Percentiles rank a stretch among this genome's conserved stretches.
These are phyloP conservation scores for Zelopaecilomyces penicillatus DNA, from an alignment of 2,329 filamentous ascomycete genomes.

Conservation along the genomic window DNA sequence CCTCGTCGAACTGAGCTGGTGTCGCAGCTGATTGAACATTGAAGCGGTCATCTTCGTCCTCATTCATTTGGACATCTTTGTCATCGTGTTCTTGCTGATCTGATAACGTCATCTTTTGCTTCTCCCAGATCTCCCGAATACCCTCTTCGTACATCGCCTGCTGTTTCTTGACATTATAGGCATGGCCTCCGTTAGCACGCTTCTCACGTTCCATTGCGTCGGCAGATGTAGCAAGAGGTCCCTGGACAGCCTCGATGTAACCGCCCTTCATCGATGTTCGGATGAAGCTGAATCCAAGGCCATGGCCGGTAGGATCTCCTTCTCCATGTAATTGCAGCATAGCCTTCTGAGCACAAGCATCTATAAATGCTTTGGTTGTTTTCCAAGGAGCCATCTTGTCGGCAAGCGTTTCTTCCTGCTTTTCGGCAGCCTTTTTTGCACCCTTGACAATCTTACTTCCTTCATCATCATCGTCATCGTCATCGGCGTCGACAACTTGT, in stretches of 20 bases:
- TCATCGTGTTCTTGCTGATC: slow-evolving; percentile 62
- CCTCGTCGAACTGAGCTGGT: slow-evolving; percentile 66
- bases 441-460: slow-evolving; percentile 30
- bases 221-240: slow-evolving; percentile 58
- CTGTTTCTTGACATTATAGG: slow-evolving; percentile 94
- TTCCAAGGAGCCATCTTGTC: slow-evolving; percentile 93
- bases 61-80: slow-evolving; percentile 48
- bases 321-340: slow-evolving; percentile 94
- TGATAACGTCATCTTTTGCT: slow-evolving; percentile 70
- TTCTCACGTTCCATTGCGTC: slow-evolving; percentile 83
- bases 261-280: slow-evolving; percentile 98
- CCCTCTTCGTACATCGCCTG: slow-evolving; percentile 86
- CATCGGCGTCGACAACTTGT: slow-evolving; percentile 53
- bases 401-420: slow-evolving; percentile 63
- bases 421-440: slow-evolving; percentile 37
- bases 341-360: slow-evolving; percentile 87
- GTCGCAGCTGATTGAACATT: slow-evolving; percentile 64
- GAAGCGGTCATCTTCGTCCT: slow-evolving; percentile 59
- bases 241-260: slow-evolving; percentile 72
- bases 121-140: slow-evolving; percentile 86
- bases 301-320: slow-evolving; percentile 87
- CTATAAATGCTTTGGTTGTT: slow-evolving; percentile 91
- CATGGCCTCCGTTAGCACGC: slow-evolving; percentile 85
- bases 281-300: slow-evolving; percentile 93
- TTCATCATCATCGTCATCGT: slow-evolving; percentile 38